Conservation (phyloP, 2,329 filamentous ascomycete species). For the Leptographium flavum region DNA sequence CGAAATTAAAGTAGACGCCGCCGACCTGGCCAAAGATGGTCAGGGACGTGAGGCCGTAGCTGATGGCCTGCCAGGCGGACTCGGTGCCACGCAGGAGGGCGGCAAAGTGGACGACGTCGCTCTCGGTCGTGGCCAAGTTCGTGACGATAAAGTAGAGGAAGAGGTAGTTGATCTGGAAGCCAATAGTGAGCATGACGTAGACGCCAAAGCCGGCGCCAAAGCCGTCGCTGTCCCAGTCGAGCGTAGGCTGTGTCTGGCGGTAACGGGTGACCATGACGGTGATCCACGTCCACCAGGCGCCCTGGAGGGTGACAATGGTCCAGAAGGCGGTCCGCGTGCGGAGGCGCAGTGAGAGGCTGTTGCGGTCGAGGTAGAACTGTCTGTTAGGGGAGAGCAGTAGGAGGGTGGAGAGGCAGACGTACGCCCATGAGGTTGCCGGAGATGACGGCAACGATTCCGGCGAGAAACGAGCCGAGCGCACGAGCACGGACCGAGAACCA, state of each 20-base stretch:
- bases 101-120: constrained; percentile 53
- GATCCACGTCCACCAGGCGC: constrained; percentile 60
- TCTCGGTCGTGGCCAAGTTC: constrained; percentile 45
- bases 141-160: constrained; percentile 61
- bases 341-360: constrained; percentile 34
- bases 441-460: constrained; percentile 51
- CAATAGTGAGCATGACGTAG: constrained; percentile 51
- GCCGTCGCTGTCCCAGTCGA: constrained; percentile 49
- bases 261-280: constrained; percentile 51
- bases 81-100: constrained; percentile 56
- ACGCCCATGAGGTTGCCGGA: constrained; percentile 52
- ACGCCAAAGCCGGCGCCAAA: constrained; percentile 54
- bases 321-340: constrained; percentile 42
- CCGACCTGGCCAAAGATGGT: constrained; percentile 49
- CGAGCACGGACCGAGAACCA: constrained; percentile 59
- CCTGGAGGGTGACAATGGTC: constrained; percentile 40
- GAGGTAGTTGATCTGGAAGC: constrained; percentile 62
- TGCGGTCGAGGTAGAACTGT: constrained; percentile 44
- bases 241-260: constrained; percentile 38
- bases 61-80: constrained; percentile 58
- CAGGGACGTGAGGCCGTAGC: constrained; percentile 52
- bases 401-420: constrained; percentile 15
- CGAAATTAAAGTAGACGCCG: constrained; percentile 57
- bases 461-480: constrained; percentile 56
- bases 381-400: constrained; percentile 7